phyloP scores from a whole-genome alignment of 345 rosid species.

The Turnera subulata region DNA sequence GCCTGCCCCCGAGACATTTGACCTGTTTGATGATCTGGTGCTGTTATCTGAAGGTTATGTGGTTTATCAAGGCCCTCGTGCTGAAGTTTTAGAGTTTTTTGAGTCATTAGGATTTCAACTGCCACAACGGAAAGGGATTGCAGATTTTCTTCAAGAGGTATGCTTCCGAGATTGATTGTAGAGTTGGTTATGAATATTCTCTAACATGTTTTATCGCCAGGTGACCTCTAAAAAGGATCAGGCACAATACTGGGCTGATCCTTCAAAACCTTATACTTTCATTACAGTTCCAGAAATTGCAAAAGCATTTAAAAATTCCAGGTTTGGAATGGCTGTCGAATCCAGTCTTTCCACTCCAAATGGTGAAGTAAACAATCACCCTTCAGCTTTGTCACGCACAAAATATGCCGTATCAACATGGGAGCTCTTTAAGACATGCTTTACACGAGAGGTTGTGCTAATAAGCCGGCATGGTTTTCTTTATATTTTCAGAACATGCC shows the following conservation, averaged over 20 bases:
- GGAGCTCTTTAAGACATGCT: conserved; percentile 69
- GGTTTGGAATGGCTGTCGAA: conserved; percentile 47
- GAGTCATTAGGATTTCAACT: conserved; percentile 79
- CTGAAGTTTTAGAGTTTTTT: conserved; percentile 65
- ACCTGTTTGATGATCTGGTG: conserved; percentile 77
- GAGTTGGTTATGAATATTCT: conserved; percentile 10
- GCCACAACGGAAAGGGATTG: conserved; percentile 81
- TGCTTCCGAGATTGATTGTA: conserved; percentile 9
- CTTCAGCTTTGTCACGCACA: conserved; percentile 62
- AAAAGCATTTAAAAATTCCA: conserved; percentile 57
- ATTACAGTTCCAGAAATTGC: conserved; percentile 68
- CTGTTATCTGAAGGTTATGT: conserved; percentile 80
- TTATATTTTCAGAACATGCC: conserved; percentile 72
- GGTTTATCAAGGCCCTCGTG: conserved; percentile 84
- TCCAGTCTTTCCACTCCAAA: conserved; percentile 46
- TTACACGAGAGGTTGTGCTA: conserved; percentile 57
- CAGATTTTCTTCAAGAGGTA: conserved; percentile 99
- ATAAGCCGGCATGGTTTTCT: conserved; percentile 70
- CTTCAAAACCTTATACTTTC: conserved; percentile 58
- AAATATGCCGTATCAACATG: conserved; percentile 62
- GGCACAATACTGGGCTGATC: conserved; percentile 95
- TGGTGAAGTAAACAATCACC: conserved; percentile 45
- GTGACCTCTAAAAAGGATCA: conserved; percentile 93
- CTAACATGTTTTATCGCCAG: conserved; percentile 32
- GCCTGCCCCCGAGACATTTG: conserved; percentile 97